Conservation (phyloP, 2,329 filamentous ascomycete species). For the Fusarium sarcochroum region DNA sequence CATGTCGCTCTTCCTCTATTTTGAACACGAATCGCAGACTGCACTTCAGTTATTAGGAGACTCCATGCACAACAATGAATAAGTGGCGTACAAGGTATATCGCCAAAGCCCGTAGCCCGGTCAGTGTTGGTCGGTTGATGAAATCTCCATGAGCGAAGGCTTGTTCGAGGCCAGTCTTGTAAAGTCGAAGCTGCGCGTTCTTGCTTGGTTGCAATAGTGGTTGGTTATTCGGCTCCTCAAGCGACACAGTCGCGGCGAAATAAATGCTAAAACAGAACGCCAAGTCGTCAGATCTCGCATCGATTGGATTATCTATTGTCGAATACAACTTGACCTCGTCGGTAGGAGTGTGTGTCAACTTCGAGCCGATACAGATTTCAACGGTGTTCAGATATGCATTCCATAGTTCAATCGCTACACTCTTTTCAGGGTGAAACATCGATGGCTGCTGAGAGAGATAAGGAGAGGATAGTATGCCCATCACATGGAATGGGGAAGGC, state of each 20-base stretch:
- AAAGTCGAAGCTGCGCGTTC: background rate
- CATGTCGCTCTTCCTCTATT: slow-evolving; percentile 8
- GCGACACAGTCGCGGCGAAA: slow-evolving; percentile 1
- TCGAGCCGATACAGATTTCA: background rate
- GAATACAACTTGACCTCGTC: slow-evolving; percentile 14
- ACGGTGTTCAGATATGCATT: background rate
- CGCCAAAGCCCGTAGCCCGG: slow-evolving; percentile 3
- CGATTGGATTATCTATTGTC: background rate
- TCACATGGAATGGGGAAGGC: background rate
- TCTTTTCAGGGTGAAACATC: slow-evolving; percentile 3
- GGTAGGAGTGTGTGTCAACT: background rate
- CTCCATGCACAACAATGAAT: fast-evolving
- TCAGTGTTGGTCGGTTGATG: background rate
- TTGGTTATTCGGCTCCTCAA: background rate
- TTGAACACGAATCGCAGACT: slow-evolving; percentile 9
- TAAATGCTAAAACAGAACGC: slow-evolving; percentile 13
- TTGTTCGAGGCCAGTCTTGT: slow-evolving; percentile 11
- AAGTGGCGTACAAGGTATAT: background rate
- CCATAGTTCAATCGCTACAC: background rate
- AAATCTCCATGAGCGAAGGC: background rate
- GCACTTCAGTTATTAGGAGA: background rate
- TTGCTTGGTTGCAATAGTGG: background rate
- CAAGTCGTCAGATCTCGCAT: background rate
- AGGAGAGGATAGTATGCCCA: background rate
- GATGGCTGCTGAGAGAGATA: background rate